Evolutionary conservation across 345 rosid species (phyloP), one percentile per base, ranked within the genome.

Genomic region (Streptanthus diversifolius): DNA sequence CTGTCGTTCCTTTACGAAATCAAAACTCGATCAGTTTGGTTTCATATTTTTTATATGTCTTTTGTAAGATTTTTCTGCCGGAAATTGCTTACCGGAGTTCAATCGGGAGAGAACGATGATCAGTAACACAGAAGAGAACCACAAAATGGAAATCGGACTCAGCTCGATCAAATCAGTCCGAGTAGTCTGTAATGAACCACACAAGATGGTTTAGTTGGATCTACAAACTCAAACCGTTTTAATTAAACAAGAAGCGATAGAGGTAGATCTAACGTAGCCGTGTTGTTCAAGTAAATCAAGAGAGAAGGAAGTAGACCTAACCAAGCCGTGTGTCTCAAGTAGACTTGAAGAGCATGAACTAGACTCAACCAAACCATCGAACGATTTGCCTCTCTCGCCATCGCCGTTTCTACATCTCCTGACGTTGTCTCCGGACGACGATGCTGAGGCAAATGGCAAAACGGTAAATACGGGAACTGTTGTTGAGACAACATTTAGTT

Each of bases 181-280:
- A 30, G 6, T 75, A n/a, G 37, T 41, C 3, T 75, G 57, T 52
- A 9, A 12, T 5, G 74, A 75, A 60, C 79, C 79, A 3, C 12
- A 75, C 33, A 75, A 9, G 73, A 68, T 6, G 79, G n/a, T n/a
- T n/a, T n/a, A 33, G 15, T 27, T 74, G 7, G 39, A 40, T 35
- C 12, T 22, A 5, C 0, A 30, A 4, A 58, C 33, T 39, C 59
- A 57, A 29, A 21, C 48, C 9, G 29, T 18, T 59, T 59, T 36
- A 7, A 21, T 5, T 45, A 73, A 74, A 73, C 33, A 15, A 15
- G 66, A 55, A 36, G 10, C 0, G 10, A 37, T 17, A 1, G 25
- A 52, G 5, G 33, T 5, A 0, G 53, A 53, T 41, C 49, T 27
- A 41, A 14, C 40, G 11, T 57, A 44, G 1, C 36, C 57, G 10